Conservation (phyloP, 176 grass and related monocot genomes). For the Eleusine indica region DNA sequence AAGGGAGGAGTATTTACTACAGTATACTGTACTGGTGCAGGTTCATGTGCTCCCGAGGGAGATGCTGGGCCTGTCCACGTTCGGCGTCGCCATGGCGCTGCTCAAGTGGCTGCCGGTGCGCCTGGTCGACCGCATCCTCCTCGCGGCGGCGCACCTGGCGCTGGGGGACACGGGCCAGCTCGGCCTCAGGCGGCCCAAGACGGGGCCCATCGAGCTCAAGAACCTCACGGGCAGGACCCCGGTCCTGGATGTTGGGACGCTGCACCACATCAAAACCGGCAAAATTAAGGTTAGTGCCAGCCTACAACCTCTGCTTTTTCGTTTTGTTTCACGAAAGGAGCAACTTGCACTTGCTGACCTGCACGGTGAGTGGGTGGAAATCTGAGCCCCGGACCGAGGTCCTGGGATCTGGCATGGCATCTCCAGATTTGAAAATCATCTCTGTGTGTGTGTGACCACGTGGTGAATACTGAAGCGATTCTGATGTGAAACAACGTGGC, state of each 20-base stretch:
- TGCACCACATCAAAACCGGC: constrained; percentile 84
- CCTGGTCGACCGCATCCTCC: constrained; percentile 74
- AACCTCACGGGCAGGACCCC: constrained; percentile 89
- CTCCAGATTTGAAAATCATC: not conserved
- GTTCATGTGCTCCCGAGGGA: constrained; percentile 87
- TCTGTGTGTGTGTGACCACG: not conserved
- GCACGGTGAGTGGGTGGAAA: not conserved
- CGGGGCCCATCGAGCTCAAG: constrained; percentile 92
- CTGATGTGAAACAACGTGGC: constrained; percentile 10
- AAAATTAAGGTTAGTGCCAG: constrained; percentile 79
- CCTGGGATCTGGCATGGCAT: constrained; percentile 16
- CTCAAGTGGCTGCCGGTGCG: constrained; percentile 62
- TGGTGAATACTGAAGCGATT: not conserved
- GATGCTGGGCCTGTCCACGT: constrained; percentile 86
- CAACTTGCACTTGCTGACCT: too few species aligned
- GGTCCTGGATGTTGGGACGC: constrained; percentile 83
- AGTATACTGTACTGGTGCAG: constrained; percentile 26
- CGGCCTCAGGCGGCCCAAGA: constrained; percentile 79
- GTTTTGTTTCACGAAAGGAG: constrained; percentile 24
- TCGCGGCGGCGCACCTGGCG: constrained; percentile 54
- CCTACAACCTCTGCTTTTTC: not conserved
- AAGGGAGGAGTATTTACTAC: too few species aligned
- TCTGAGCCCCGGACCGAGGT: not conserved
- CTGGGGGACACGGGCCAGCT: constrained; percentile 79
- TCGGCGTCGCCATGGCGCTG: constrained; percentile 76